Evolutionary conservation across 768 basidiomycete genomes (phyloP).

Genomic region (Collybiopsis luxurians): DNA sequence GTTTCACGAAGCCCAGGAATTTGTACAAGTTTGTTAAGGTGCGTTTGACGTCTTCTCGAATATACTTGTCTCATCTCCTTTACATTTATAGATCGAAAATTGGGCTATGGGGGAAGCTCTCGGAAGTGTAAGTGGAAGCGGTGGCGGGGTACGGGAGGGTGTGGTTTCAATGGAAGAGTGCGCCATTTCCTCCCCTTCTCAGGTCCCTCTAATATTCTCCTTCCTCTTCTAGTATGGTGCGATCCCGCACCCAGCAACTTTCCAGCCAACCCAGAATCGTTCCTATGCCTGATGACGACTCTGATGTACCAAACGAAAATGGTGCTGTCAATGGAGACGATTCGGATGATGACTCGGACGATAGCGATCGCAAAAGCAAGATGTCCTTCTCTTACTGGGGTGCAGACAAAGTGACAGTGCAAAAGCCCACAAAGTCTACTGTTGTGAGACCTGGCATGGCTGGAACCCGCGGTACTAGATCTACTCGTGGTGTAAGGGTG

Average conservation of each 20-base stretch:
- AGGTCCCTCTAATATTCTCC: slow-evolving; percentile 2
- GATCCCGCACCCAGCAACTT: slow-evolving; percentile 58
- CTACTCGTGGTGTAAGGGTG: slow-evolving; percentile 26
- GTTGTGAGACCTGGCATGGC: neutral
- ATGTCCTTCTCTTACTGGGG: slow-evolving; percentile 96
- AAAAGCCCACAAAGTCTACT: slow-evolving; percentile 47
- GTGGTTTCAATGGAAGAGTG: slow-evolving; percentile 92
- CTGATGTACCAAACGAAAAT: slow-evolving; percentile 53
- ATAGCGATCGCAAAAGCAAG: slow-evolving; percentile 87
- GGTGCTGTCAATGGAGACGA: neutral
- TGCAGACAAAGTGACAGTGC: slow-evolving; percentile 86
- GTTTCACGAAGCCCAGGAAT: slow-evolving; percentile 83
- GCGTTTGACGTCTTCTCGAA: slow-evolving; percentile 13
- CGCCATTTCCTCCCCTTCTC: slow-evolving; percentile 25
- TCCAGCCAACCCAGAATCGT: slow-evolving; percentile 63
- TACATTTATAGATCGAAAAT: slow-evolving; percentile 69
- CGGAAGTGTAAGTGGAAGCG: slow-evolving; percentile 39
- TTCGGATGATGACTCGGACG: slow-evolving; percentile 58
- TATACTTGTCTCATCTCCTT: neutral
- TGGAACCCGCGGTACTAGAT: neutral
- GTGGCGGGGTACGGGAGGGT: slow-evolving; percentile 72
- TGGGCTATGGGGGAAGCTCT: slow-evolving; percentile 60
- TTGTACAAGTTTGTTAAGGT: slow-evolving; percentile 93
- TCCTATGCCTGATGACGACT: slow-evolving; percentile 66
- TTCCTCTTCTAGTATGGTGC: slow-evolving; percentile 53